A percentile compares a stretch with the other conserved stretches of the same genome.
These are phyloP conservation scores for Leccinum fallax DNA, from an alignment of 1,284 basidiomycete genomes.

Conservation along the genomic window DNA sequence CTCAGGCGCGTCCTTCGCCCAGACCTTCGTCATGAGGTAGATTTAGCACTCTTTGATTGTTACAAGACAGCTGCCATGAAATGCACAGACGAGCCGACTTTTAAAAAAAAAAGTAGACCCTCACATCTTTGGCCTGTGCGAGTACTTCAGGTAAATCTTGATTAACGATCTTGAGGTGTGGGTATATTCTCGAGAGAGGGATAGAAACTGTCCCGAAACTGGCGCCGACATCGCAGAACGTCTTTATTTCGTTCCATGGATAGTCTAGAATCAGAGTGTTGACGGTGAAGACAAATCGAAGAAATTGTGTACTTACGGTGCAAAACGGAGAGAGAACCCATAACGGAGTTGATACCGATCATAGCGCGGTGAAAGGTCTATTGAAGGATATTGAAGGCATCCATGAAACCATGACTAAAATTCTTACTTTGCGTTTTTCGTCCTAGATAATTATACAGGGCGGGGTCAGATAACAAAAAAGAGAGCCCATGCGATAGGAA, in stretches of 20 bases:
- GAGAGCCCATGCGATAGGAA: constrained; percentile 6
- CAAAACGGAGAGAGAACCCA: constrained; percentile 29
- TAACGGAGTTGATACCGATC: constrained; percentile 18
- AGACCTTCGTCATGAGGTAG: not conserved
- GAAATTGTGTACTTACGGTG: constrained; percentile 21
- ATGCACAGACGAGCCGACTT: not conserved
- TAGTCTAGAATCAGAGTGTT: constrained; percentile 30
- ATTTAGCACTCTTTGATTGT: not conserved
- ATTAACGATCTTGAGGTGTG: not conserved
- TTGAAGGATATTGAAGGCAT: not conserved
- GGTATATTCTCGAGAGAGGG: constrained; percentile 34
- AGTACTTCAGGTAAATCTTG: constrained; percentile 49
- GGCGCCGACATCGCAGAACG: constrained; percentile 52
- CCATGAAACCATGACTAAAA: not conserved
- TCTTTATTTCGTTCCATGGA: constrained; percentile 46
- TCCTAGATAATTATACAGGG: not conserved
- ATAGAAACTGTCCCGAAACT: constrained; percentile 47
- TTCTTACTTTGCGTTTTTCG: constrained; percentile 22
- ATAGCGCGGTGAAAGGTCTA: constrained; percentile 29
- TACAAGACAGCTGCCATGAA: constrained; percentile 7
- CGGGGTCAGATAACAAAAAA: not conserved
- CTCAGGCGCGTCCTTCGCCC: not conserved
- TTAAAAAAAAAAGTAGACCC: not conserved
- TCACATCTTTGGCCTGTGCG: constrained; percentile 34
- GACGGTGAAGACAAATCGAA: not conserved